Evolutionary conservation across 148 eudicot species (phyloP), one percentile per base, ranked within the genome.

Genomic region (Rhododendron molle): DNA sequence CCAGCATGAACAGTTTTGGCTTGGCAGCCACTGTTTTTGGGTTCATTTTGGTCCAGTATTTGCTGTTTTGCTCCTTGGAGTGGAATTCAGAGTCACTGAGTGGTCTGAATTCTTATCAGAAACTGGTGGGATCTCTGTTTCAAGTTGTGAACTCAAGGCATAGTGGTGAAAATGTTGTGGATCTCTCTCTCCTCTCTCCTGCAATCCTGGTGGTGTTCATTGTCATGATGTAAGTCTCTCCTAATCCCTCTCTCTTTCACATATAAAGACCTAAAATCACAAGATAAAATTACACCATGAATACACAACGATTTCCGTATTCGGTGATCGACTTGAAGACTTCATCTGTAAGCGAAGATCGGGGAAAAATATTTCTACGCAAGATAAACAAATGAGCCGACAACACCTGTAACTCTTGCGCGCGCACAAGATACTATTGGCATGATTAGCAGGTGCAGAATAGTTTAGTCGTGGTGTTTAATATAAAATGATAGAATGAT

Each of bases 121-220:
- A 89, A 83, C 0, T 94, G 7, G 94, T 90, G 67, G 94, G 88
- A 0, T 43, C 86, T 0, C 58, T 94, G 30, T 94, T 94, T 69
- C 85, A 89, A 76, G 89, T 88, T 47, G 89, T 90, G 32, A 95
- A 93, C 76, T 80, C 96, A 20, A 91, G 98, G 85, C 95, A 95
- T 89, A 56, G 93, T 0, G 98, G 98, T 14, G 94, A 92, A 88
- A 81, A 88, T 40, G 88, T 93, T n/a, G 89, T 95, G 23, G 96
- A 93, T 83, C 85, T 95, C 16, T 92, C 96, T 1, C 43, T 81
- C 2, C 4, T 93, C 28, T 74, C 93, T 58, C 88, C 93, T 1
- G 93, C 98, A 13, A 85, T 89, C 44, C 80, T 93, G 90, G 96
- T 93, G 7, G 4, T 92, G 43, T 92, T 93, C 83, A 77, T 89